Evolutionary conservation across 768 basidiomycete genomes (phyloP).

Genomic region (Tephrocybe sp.): DNA sequence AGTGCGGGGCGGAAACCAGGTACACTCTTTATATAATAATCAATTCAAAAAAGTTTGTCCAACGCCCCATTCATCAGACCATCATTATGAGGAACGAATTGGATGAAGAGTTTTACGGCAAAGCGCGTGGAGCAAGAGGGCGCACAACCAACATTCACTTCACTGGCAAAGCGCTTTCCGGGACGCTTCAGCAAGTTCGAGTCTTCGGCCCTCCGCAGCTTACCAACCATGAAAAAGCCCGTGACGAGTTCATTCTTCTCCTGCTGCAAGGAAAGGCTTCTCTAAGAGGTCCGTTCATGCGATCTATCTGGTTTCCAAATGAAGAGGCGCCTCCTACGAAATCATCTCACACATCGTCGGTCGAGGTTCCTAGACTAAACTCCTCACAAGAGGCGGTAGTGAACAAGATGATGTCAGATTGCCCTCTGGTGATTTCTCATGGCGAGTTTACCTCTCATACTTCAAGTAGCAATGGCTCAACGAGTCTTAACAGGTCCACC

Average conservation of each 20-base stretch:
- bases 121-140: constrained; percentile 28
- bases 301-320: constrained; percentile 35
- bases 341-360: background rate
- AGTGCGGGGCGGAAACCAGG: constrained; percentile 34
- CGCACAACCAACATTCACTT: constrained; percentile 33
- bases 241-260: constrained; percentile 33
- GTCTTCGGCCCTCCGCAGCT: constrained; percentile 39
- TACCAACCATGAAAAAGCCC: constrained; percentile 36
- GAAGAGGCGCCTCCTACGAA: background rate
- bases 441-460: constrained; percentile 20
- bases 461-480: background rate
- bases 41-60: background rate
- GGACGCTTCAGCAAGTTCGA: constrained; percentile 27
- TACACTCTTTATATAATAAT: constrained; percentile 12
- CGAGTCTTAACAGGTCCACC: constrained; percentile 36
- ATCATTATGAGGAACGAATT: constrained; percentile 32
- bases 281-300: constrained; percentile 33
- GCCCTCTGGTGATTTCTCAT: constrained; percentile 34
- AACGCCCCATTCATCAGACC: constrained; percentile 8
- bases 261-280: constrained; percentile 28
- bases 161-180: constrained; percentile 15
- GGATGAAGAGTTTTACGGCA: constrained; percentile 30
- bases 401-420: constrained; percentile 28
- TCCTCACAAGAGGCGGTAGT: constrained; percentile 35
- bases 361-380: constrained; percentile 25